Conservation (phyloP, 257 asterid species). For the Ilex asprella region DNA sequence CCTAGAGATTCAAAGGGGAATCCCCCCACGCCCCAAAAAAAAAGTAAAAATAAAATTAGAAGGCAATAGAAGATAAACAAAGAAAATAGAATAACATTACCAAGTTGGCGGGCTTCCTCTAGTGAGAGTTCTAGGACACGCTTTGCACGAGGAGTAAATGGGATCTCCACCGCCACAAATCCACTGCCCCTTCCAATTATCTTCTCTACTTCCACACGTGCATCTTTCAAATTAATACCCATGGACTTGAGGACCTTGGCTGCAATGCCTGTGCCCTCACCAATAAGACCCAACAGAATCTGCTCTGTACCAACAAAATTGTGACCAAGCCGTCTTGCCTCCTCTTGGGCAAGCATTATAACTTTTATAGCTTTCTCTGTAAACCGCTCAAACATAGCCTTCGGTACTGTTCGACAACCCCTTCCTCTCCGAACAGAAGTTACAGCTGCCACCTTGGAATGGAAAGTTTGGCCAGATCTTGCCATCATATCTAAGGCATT, state of each 20-base stretch:
- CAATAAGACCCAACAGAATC: slow-evolving; percentile 86
- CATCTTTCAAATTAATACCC: slow-evolving; percentile 96
- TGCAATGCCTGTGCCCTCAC: slow-evolving; percentile 99
- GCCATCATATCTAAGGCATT: slow-evolving; percentile 59
- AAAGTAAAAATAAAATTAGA: not conserved
- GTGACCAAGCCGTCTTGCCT: slow-evolving; percentile 95
- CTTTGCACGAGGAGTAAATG: slow-evolving; percentile 98
- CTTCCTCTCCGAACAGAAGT: slow-evolving; percentile 37
- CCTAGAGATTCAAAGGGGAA: not conserved
- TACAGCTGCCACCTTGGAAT: slow-evolving; percentile 57
- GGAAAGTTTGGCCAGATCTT: slow-evolving; percentile 42
- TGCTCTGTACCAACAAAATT: slow-evolving; percentile 97
- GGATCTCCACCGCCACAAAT: slow-evolving; percentile 96
- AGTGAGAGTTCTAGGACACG: slow-evolving; percentile 91
- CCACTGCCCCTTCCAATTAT: slow-evolving; percentile 98
- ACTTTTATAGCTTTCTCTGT: slow-evolving; percentile 96
- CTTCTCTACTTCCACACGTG: slow-evolving; percentile 98
- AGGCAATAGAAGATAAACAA: slow-evolving; percentile 1
- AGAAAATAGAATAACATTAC: slow-evolving; percentile 23
- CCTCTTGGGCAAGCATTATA: slow-evolving; percentile 98
- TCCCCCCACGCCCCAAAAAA: not conserved
- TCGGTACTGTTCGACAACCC: slow-evolving; percentile 44
- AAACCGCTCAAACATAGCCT: slow-evolving; percentile 97
- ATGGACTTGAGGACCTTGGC: slow-evolving; percentile 95
- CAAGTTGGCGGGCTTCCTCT: slow-evolving; percentile 99